A percentile compares a stretch with the other conserved stretches of the same genome.
phyloP scores from a whole-genome alignment of 2,329 filamentous ascomycete genomes.

The Colletotrichum sp. region DNA sequence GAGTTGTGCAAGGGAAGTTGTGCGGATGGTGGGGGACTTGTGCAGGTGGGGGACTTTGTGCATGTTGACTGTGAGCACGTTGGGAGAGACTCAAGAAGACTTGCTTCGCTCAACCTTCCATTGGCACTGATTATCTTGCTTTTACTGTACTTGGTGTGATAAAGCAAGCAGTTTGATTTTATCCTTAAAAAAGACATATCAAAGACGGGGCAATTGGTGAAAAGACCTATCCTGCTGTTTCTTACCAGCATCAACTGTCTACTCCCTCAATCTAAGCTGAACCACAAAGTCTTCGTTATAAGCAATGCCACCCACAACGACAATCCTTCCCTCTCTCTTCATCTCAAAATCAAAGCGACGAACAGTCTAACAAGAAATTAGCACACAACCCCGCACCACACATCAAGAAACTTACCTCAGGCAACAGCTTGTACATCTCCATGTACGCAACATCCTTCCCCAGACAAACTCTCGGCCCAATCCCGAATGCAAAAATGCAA shows the following conservation, averaged over 20 bases:
- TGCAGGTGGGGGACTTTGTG: neutral
- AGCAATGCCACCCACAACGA: neutral
- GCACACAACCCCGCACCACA: neutral
- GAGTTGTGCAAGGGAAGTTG: slow-evolving; percentile 24
- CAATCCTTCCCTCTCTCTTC: neutral
- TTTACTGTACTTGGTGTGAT: too few relatives aligned
- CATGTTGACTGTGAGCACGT: neutral
- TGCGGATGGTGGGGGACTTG: neutral
- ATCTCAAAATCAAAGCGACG: neutral
- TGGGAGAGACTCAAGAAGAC: too few relatives aligned
- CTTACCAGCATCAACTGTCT: neutral
- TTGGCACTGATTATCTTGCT: too few relatives aligned
- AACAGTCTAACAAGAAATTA: neutral
- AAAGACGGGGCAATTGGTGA: too few relatives aligned
- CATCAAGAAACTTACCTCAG: neutral
- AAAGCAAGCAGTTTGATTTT: too few relatives aligned
- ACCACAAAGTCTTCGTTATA: neutral
- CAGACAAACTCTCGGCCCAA: neutral
- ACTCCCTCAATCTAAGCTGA: neutral
- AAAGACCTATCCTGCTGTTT: too few relatives aligned
- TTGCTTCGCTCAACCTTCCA: too few relatives aligned
- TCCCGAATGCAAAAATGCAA: neutral
- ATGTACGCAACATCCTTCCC: neutral
- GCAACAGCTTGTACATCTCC: slow-evolving; percentile 2
- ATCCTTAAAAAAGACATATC: too few relatives aligned